phyloP scores from a whole-genome alignment of 306 rosid genomes.

The Cicer pinnatifidum region DNA sequence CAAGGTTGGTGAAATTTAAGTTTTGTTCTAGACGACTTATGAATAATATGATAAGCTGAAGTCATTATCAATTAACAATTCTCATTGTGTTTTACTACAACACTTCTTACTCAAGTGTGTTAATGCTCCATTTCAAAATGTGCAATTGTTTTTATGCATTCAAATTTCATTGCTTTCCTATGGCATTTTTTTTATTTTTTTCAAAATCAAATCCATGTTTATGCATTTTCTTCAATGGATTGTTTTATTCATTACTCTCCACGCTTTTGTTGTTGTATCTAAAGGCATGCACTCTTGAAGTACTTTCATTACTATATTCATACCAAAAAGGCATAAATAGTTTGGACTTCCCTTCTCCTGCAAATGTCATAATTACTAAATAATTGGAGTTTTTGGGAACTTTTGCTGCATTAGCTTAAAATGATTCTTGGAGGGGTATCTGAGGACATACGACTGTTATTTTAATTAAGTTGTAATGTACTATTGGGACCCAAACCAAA shows the following conservation, averaged over 20 bases:
- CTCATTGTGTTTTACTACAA: slow-evolving; percentile 22
- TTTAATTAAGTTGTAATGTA: slow-evolving; percentile 9
- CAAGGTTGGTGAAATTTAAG: slow-evolving; percentile 69
- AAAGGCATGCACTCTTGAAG: slow-evolving; percentile 29
- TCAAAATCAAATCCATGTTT: slow-evolving; percentile 33
- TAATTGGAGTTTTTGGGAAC: background rate
- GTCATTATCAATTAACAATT: slow-evolving; percentile 18
- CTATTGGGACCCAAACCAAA: slow-evolving; percentile 33
- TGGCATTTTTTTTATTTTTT: slow-evolving; percentile 22
- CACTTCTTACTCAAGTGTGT: slow-evolving; percentile 6
- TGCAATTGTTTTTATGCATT: slow-evolving; percentile 27
- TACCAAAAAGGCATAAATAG: slow-evolving; percentile 13
- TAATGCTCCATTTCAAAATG: slow-evolving; percentile 38
- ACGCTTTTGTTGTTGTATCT: slow-evolving; percentile 20
- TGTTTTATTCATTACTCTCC: slow-evolving; percentile 17
- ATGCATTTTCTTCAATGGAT: slow-evolving; percentile 11
- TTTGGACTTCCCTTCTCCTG: slow-evolving; percentile 17
- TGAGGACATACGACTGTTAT: slow-evolving; percentile 1
- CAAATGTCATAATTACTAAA: slow-evolving; percentile 28
- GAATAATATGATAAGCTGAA: slow-evolving; percentile 19
- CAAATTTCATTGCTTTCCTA: slow-evolving; percentile 19
- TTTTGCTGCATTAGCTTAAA: slow-evolving; percentile 38
- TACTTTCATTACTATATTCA: slow-evolving; percentile 14
- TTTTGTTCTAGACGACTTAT: slow-evolving; percentile 41
- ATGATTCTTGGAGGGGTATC: slow-evolving; percentile 28